These are phyloP conservation scores for Xylaria cubensis DNA, from an alignment of 495 filamentous ascomycete species.

Conservation along the genomic window DNA sequence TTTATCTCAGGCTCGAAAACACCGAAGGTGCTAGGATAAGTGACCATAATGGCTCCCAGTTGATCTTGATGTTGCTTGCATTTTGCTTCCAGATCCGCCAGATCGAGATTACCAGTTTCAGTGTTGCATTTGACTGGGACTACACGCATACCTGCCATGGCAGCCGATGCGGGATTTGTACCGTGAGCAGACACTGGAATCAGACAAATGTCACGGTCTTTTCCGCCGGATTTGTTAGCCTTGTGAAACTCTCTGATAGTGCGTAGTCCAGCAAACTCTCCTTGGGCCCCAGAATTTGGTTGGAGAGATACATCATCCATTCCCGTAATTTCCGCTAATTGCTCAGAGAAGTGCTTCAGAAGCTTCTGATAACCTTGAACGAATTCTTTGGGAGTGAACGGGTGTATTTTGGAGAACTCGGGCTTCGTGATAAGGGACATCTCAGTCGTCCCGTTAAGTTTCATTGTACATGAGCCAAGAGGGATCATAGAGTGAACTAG, in stretches of 20 bases:
- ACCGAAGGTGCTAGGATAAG: constrained; percentile 96
- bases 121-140: constrained; percentile 91
- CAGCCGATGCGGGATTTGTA: constrained; percentile 94
- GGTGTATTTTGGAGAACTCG: constrained; percentile 87
- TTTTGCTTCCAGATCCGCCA: constrained; percentile 84
- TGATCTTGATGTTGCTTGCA: constrained; percentile 85
- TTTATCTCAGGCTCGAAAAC: constrained; percentile 94
- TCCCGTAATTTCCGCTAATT: constrained; percentile 86
- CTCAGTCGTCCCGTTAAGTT: constrained; percentile 94
- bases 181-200: constrained; percentile 98
- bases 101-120: constrained; percentile 88
- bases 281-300: constrained; percentile 96
- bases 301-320: constrained; percentile 91
- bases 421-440: constrained; percentile 90
- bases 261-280: constrained; percentile 93
- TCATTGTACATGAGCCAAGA: constrained; percentile 99
- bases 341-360: constrained; percentile 73
- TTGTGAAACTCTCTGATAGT: constrained; percentile 89
- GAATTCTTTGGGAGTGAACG: constrained; percentile 70
- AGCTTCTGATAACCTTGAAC: constrained; percentile 73
- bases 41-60: constrained; percentile 96
- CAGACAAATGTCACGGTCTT: constrained; percentile 88
- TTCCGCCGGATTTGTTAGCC: constrained; percentile 55
- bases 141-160: constrained; percentile 98
- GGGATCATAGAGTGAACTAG: constrained; percentile 98